Percentiles rank a stretch among this genome's conserved stretches.
Evolutionary conservation across 2,329 filamentous ascomycete genomes (phyloP).

Genomic region (Ophiosphaerella narmari): DNA sequence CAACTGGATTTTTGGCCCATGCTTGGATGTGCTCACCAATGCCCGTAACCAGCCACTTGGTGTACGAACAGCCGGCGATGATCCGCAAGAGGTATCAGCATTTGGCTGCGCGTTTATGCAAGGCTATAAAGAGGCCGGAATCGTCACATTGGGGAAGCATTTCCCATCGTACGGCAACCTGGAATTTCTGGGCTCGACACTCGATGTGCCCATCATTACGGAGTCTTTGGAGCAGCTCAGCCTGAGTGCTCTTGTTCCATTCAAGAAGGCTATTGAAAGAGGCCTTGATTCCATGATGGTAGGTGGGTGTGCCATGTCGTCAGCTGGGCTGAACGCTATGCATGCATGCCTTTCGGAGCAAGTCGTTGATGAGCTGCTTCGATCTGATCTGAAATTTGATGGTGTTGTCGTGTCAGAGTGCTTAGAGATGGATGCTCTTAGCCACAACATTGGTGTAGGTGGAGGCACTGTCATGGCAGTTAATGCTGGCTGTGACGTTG

Average conservation of each 20-base stretch:
- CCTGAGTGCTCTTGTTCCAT: slow-evolving; percentile 87
- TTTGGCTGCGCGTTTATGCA: slow-evolving; percentile 90
- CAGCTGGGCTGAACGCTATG: slow-evolving; percentile 89
- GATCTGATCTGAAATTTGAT: slow-evolving; percentile 86
- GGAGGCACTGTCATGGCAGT: slow-evolving; percentile 97
- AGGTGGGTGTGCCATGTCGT: slow-evolving; percentile 90
- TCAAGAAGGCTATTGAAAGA: slow-evolving; percentile 83
- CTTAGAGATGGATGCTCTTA: slow-evolving; percentile 93
- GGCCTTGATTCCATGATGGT: slow-evolving; percentile 96
- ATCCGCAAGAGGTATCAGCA: slow-evolving; percentile 91
- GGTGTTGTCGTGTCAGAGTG: slow-evolving; percentile 96
- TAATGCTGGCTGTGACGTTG: slow-evolving; percentile 90
- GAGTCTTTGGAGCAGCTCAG: slow-evolving; percentile 92
- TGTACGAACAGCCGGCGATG: slow-evolving; percentile 86
- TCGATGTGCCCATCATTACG: slow-evolving; percentile 94
- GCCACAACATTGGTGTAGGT: slow-evolving; percentile 94
- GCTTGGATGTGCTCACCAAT: slow-evolving; percentile 92
- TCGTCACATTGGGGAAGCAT: slow-evolving; percentile 91
- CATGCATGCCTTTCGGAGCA: slow-evolving; percentile 93
- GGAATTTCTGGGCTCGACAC: slow-evolving; percentile 86
- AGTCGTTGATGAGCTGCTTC: slow-evolving; percentile 85
- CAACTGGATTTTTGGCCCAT: slow-evolving; percentile 93
- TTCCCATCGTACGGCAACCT: slow-evolving; percentile 96
- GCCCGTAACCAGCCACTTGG: slow-evolving; percentile 88
- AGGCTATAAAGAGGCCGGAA: slow-evolving; percentile 87